Evolutionary conservation across 176 grass and related monocot species (phyloP).

Genomic region (Pontederia crassipes): DNA sequence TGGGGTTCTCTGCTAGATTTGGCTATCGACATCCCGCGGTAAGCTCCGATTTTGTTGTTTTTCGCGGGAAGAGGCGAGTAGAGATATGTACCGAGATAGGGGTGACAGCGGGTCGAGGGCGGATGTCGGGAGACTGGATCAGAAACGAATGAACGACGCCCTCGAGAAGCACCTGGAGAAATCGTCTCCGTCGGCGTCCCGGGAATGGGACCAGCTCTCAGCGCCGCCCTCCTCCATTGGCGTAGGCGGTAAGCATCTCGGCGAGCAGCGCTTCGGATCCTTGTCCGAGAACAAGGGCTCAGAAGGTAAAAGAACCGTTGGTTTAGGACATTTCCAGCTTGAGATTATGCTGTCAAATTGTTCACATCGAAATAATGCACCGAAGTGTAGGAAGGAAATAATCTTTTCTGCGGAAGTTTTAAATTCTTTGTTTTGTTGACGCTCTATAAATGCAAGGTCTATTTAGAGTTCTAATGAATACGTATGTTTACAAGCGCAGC

Average conservation of each 20-base stretch:
- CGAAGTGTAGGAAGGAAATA: no score
- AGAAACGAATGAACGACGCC: background rate
- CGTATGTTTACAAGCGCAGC: no score
- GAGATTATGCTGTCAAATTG: background rate
- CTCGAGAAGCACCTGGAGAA: background rate
- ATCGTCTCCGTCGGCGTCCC: background rate
- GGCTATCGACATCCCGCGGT: no score
- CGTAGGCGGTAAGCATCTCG: background rate
- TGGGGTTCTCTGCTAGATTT: no score
- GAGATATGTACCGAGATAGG: background rate
- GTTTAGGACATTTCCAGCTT: background rate
- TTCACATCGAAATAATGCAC: background rate
- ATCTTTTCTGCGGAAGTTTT: no score
- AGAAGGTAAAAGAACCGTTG: background rate
- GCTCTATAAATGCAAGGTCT: no score
- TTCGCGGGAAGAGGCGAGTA: background rate
- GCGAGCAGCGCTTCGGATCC: background rate
- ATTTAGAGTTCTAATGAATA: no score
- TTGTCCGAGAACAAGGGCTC: slow-evolving; percentile 13
- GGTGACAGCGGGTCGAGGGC: background rate
- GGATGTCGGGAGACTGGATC: background rate
- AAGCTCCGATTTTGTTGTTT: no score
- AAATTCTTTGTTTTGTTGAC: no score
- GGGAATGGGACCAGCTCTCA: background rate
- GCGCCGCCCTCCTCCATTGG: background rate